phyloP scores from a whole-genome alignment of 306 rosid genomes.

The Ormosia emarginata region DNA sequence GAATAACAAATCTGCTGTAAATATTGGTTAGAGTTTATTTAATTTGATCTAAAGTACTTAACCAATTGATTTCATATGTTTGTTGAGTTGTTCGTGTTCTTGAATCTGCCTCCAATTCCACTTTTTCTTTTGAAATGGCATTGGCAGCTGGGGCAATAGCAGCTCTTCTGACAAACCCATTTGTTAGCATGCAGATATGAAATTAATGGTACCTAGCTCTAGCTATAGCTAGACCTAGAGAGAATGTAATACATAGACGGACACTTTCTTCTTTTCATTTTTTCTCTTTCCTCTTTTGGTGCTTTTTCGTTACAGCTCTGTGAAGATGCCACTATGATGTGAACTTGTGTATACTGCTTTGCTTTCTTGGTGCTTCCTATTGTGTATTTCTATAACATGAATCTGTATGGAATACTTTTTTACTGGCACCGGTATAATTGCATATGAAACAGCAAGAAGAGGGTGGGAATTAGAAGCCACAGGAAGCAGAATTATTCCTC shows the following conservation, averaged over 20 bases:
- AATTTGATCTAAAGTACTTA: not conserved
- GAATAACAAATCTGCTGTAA: not conserved
- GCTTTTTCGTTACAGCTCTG: not conserved
- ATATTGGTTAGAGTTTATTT: not conserved
- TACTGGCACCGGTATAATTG: slow-evolving; percentile 16
- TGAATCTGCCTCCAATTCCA: not conserved
- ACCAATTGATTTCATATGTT: not conserved
- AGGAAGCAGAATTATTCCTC: slow-evolving; percentile 34
- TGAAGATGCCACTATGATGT: slow-evolving; percentile 30
- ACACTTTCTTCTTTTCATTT: slow-evolving; percentile 21
- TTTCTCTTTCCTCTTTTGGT: slow-evolving; percentile 16
- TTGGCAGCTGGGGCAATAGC: slow-evolving; percentile 19
- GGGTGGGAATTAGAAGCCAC: slow-evolving; percentile 28
- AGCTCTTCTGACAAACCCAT: slow-evolving; percentile 19
- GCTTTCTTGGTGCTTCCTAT: slow-evolving; percentile 18
- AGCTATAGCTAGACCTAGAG: slow-evolving; percentile 17
- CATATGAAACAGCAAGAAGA: slow-evolving; percentile 16
- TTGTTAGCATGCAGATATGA: slow-evolving; percentile 11
- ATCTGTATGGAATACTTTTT: slow-evolving; percentile 3
- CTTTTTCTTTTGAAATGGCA: slow-evolving; percentile 3
- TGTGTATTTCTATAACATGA: slow-evolving; percentile 8
- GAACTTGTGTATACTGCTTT: slow-evolving; percentile 5
- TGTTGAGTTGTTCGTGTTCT: not conserved
- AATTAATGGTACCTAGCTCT: slow-evolving; percentile 2
- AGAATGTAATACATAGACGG: slow-evolving; percentile 18